A percentile compares a stretch with the other conserved stretches of the same genome.
phyloP scores from a whole-genome alignment of 176 grass and related monocot genomes.

The Zoysia pacifica region DNA sequence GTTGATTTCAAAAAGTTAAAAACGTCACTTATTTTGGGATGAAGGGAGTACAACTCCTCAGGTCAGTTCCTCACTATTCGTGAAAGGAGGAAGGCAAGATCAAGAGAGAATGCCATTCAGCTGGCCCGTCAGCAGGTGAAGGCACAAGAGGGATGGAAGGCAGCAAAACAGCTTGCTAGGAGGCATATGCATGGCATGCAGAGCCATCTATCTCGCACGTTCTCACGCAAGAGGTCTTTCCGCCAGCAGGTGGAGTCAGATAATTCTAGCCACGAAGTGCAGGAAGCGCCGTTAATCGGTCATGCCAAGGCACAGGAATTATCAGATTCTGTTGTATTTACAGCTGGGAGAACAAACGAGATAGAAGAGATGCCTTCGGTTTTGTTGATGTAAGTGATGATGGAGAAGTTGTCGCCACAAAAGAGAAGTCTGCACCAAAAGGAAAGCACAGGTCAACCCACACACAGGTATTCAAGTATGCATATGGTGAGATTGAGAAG shows the following conservation, averaged over 20 bases:
- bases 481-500: slow-evolving; percentile 81
- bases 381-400: slow-evolving; percentile 42
- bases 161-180: slow-evolving; percentile 62
- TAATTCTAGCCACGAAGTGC: slow-evolving; percentile 28
- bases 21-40: no score
- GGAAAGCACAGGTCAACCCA: slow-evolving; percentile 67
- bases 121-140: slow-evolving; percentile 66
- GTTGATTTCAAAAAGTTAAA: no score
- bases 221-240: slow-evolving; percentile 56
- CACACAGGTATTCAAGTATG: slow-evolving; percentile 80
- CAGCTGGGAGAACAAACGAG: slow-evolving; percentile 33
- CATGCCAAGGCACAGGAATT: slow-evolving; percentile 18
- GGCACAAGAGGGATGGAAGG: slow-evolving; percentile 74
- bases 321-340: slow-evolving; percentile 49
- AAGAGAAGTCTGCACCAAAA: slow-evolving; percentile 49
- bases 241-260: slow-evolving; percentile 17
- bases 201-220: slow-evolving; percentile 56
- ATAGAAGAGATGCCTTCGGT: slow-evolving; percentile 56
- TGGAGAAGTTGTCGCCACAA: slow-evolving; percentile 47
- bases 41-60: slow-evolving; percentile 92
- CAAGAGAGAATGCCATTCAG: slow-evolving; percentile 73
- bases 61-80: slow-evolving; percentile 69
- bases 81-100: slow-evolving; percentile 65
- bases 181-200: slow-evolving; percentile 51
- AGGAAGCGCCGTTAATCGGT: slow-evolving; percentile 41